Conservation (phyloP, 2,329 filamentous ascomycete species). For the Trematosphaeria pertusa region DNA sequence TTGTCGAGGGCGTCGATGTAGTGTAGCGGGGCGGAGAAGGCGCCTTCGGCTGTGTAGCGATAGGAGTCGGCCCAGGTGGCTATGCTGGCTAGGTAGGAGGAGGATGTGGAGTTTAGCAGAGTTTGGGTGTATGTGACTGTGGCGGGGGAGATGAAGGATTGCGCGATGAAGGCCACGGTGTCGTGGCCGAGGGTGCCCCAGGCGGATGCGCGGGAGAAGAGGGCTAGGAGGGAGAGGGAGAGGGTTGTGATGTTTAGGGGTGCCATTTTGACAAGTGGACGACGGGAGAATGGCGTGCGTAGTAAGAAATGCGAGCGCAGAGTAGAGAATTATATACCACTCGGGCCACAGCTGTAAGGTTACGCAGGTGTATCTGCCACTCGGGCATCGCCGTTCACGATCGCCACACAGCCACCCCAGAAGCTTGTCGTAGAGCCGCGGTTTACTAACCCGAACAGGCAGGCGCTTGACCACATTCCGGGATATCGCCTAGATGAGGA, state of each 20-base stretch:
- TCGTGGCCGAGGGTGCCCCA: conserved; percentile 64
- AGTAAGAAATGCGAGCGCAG: too few relatives aligned
- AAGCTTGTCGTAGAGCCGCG: conserved; percentile 27
- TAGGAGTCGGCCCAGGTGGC: conserved; percentile 64
- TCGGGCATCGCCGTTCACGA: conserved; percentile 39
- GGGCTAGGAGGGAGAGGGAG: conserved; percentile 32
- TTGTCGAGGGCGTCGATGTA: conserved; percentile 60
- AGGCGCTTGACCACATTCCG: conserved; percentile 22
- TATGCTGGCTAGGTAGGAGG: conserved; percentile 58
- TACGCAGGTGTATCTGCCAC: too few relatives aligned
- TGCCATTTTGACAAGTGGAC: too few relatives aligned
- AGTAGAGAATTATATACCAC: too few relatives aligned
- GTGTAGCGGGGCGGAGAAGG: conserved; percentile 57
- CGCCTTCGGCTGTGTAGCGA: conserved; percentile 56
- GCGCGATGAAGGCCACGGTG: conserved; percentile 62
- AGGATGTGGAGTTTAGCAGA: conserved; percentile 53
- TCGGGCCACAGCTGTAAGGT: too few relatives aligned
- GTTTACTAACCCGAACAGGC: conserved; percentile 33
- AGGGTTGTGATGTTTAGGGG: too few relatives aligned
- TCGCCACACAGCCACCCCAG: conserved; percentile 24
- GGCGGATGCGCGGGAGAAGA: conserved; percentile 40
- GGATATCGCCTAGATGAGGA: conserved; percentile 9
- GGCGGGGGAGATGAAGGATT: conserved; percentile 53
- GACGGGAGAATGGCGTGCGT: too few relatives aligned
- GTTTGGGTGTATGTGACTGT: conserved; percentile 54